These are phyloP conservation scores for Pythium catenulatum DNA, from an alignment of 352 stramenopile genomes.

Conservation along the genomic window DNA sequence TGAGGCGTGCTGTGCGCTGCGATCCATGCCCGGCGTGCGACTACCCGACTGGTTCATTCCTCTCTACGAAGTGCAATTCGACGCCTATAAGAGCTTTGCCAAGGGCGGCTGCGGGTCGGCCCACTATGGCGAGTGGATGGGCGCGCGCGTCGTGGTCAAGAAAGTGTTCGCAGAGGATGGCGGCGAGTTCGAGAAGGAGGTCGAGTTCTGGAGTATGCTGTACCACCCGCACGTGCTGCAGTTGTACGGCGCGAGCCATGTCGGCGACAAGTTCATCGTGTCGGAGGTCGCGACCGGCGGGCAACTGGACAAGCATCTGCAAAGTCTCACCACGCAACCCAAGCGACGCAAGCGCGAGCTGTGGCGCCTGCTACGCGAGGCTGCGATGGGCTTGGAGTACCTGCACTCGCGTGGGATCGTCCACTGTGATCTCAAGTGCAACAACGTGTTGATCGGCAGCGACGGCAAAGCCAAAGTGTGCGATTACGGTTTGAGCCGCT, in stretches of 20 bases:
- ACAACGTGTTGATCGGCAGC: conserved; percentile 53
- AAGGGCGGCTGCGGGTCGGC: conserved; percentile 58
- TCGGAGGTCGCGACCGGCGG: conserved; percentile 68
- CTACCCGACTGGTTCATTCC: conserved; percentile 48
- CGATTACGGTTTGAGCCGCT: conserved; percentile 33
- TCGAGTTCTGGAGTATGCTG: conserved; percentile 64
- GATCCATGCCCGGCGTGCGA: neutral
- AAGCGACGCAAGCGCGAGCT: conserved; percentile 40
- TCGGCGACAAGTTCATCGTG: conserved; percentile 66
- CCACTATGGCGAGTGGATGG: conserved; percentile 64
- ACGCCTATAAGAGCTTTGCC: conserved; percentile 31
- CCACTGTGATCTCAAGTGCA: conserved; percentile 9
- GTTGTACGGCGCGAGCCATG: conserved; percentile 69
- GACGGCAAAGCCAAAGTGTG: conserved; percentile 16
- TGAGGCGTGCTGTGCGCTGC: neutral
- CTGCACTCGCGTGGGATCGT: conserved; percentile 79
- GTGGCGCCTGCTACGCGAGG: conserved; percentile 65
- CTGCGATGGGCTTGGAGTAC: conserved; percentile 76
- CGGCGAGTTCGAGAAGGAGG: conserved; percentile 63
- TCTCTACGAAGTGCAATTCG: conserved; percentile 27
- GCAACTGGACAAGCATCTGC: conserved; percentile 69
- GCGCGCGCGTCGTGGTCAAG: conserved; percentile 66
- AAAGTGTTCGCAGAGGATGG: conserved; percentile 34
- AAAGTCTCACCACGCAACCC: conserved; percentile 1
- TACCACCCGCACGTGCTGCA: conserved; percentile 68